Conservation (phyloP, 225 moss, liverwort and hornwort species). For the Marchantia polymorpha region DNA sequence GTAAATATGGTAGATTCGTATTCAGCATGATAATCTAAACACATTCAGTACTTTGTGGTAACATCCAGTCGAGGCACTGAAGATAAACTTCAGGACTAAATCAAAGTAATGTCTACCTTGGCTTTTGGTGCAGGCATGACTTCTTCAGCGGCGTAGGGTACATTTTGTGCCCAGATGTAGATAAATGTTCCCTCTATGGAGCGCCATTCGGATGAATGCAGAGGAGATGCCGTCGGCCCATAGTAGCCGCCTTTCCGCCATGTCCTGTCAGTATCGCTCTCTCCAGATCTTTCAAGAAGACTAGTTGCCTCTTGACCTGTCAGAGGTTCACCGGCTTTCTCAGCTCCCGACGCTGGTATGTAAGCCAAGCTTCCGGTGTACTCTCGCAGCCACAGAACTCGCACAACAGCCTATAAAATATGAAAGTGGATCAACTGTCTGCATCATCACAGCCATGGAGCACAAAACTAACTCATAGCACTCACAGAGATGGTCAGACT, state of each 20-base stretch:
- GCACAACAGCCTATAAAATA: constrained; percentile 58
- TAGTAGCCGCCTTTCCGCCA: constrained; percentile 53
- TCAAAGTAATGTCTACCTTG: constrained; percentile 44
- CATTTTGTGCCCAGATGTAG: constrained; percentile 86
- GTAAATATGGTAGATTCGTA: too few species aligned
- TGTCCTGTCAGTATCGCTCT: constrained; percentile 43
- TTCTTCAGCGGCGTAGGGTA: constrained; percentile 55
- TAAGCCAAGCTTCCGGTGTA: constrained; percentile 76
- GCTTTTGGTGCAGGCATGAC: constrained; percentile 64
- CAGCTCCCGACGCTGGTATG: constrained; percentile 73
- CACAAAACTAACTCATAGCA: neutral
- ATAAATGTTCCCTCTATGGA: constrained; percentile 80
- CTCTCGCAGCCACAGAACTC: constrained; percentile 66
- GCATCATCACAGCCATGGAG: neutral
- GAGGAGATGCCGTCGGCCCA: constrained; percentile 33
- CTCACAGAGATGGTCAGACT: neutral
- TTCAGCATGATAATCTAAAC: too few species aligned
- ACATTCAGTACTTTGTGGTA: too few species aligned
- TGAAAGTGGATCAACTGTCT: neutral
- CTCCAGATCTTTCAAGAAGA: constrained; percentile 43
- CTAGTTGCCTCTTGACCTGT: constrained; percentile 42
- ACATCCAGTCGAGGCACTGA: too few species aligned
- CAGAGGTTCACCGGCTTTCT: constrained; percentile 50
- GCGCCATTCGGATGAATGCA: constrained; percentile 52
- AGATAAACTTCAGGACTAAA: neutral